A percentile compares a stretch with the other conserved stretches of the same genome.
Conservation (phyloP, 2,329 filamentous ascomycete species). For the Colletotrichum echinochloae region DNA sequence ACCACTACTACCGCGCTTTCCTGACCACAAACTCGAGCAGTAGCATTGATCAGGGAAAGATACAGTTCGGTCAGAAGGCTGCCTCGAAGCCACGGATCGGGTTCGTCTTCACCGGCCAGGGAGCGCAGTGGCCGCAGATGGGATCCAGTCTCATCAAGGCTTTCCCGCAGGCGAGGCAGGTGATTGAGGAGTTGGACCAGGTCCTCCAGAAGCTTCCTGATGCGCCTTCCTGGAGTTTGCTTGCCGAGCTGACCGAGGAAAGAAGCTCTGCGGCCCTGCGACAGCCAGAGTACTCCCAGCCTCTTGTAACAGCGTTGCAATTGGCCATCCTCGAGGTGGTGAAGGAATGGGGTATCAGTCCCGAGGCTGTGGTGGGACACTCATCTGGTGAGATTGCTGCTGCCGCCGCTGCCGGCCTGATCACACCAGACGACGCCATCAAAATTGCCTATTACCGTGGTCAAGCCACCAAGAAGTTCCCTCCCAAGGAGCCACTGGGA, state of each 20-base stretch:
- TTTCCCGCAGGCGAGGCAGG: constrained; percentile 3
- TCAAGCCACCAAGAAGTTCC: not conserved
- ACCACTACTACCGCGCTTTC: constrained; percentile 44
- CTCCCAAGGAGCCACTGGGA: not conserved
- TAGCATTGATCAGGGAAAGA: not conserved
- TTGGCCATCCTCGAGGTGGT: constrained; percentile 49
- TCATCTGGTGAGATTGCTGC: constrained; percentile 43
- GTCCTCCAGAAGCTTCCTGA: constrained; percentile 31
- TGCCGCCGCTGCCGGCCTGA: constrained; percentile 39
- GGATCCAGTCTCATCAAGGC: constrained; percentile 39
- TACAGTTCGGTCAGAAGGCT: constrained; percentile 18
- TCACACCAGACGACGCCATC: constrained; percentile 18
- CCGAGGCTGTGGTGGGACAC: constrained; percentile 39
- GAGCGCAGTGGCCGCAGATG: constrained; percentile 49
- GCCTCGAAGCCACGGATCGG: not conserved
- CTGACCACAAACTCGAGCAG: constrained; percentile 22
- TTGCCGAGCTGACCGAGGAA: constrained; percentile 42
- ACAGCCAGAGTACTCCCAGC: constrained; percentile 52
- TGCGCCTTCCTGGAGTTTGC: constrained; percentile 42
- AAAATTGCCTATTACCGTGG: constrained; percentile 31
- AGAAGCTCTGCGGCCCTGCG: constrained; percentile 17
- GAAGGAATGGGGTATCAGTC: constrained; percentile 20
- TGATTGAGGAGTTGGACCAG: constrained; percentile 42
- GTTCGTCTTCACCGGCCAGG: constrained; percentile 49
- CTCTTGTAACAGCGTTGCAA: constrained; percentile 52